A percentile compares a stretch with the other conserved stretches of the same genome.
phyloP scores from a whole-genome alignment of 176 grass and related monocot genomes.

The Aegilops longissima region DNA sequence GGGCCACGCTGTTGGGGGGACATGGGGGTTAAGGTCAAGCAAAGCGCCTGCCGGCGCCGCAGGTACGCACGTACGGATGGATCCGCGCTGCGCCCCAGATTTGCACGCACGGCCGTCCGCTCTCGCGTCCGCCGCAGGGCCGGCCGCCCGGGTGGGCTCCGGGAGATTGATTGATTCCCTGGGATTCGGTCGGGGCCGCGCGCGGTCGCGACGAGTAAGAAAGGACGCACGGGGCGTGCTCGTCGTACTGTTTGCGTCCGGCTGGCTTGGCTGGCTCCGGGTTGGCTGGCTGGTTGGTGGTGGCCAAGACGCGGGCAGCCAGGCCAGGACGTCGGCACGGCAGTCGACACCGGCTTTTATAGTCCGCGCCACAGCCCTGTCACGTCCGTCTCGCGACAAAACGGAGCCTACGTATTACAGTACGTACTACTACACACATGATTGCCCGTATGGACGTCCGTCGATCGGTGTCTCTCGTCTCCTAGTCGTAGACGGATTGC shows the following conservation, averaged over 20 bases:
- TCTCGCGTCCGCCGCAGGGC: too few relatives aligned
- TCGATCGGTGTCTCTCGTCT: too few relatives aligned
- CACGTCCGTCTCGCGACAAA: neutral
- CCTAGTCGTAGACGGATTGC: too few relatives aligned
- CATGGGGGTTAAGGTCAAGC: neutral
- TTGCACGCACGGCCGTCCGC: too few relatives aligned
- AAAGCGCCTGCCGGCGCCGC: too few relatives aligned
- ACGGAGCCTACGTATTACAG: too few relatives aligned
- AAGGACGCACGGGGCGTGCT: neutral
- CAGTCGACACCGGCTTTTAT: neutral
- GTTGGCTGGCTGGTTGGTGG: neutral
- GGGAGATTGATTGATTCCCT: constrained; percentile 15
- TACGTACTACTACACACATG: too few relatives aligned
- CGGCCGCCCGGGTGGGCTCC: neutral
- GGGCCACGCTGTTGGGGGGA: neutral
- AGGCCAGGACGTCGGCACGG: neutral
- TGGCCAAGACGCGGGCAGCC: neutral
- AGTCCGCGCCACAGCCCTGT: too few relatives aligned
- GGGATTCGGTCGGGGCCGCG: neutral
- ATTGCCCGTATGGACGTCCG: too few relatives aligned
- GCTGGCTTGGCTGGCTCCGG: constrained; percentile 4
- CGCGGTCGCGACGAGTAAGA: neutral
- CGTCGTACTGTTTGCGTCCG: neutral
- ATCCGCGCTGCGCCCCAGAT: neutral
- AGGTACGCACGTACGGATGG: neutral